Percentiles rank a stretch among this genome's conserved stretches.
Conservation (phyloP, 345 rosid genomes). For the Populus ilicifolia region DNA sequence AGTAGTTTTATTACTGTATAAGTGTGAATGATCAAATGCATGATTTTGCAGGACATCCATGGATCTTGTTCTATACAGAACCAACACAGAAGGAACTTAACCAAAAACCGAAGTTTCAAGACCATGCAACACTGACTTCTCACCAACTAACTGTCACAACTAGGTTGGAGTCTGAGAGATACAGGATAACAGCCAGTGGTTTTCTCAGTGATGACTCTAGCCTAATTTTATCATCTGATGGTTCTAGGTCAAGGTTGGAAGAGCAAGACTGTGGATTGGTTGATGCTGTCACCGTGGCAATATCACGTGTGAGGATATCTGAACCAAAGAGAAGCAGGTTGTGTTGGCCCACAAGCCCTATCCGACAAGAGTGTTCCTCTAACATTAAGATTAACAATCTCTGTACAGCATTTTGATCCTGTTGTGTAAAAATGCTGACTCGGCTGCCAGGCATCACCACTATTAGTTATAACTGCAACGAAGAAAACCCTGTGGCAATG, state of each 20-base stretch:
- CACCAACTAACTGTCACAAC: not conserved
- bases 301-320: conserved; percentile 16
- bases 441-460: not conserved
- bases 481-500: not conserved
- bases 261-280: conserved; percentile 16
- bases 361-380: conserved; percentile 14
- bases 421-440: not conserved
- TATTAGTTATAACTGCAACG: not conserved
- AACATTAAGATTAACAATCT: conserved; percentile 17
- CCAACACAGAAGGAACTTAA: not conserved
- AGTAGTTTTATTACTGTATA: not conserved
- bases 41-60: conserved; percentile 16
- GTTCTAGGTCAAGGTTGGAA: conserved; percentile 6
- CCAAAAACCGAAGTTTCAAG: not conserved
- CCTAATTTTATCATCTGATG: conserved; percentile 1
- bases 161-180: not conserved
- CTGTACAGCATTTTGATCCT: conserved; percentile 18
- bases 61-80: conserved; percentile 15
- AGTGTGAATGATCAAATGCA: not conserved
- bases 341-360: conserved; percentile 5
- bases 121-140: conserved; percentile 8
- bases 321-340: conserved; percentile 16
- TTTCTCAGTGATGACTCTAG: conserved; percentile 8
- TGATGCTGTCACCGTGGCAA: conserved; percentile 8
- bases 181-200: not conserved